Base-by-base conservation (phyloP, 2,329 filamentous ascomycete species). In the Talaromyces sp. region DNA sequence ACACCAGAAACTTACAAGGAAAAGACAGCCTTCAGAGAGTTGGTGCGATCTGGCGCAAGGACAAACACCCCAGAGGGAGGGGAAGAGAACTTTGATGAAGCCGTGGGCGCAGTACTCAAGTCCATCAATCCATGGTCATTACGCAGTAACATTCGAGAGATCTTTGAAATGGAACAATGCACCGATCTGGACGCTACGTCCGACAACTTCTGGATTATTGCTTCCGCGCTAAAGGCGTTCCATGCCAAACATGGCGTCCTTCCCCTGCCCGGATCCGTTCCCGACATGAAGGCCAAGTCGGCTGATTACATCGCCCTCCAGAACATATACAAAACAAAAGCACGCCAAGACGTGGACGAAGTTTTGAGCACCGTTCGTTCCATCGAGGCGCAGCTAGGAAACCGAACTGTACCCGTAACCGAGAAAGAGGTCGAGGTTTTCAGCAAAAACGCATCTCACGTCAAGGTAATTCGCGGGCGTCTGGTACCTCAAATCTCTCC, bases 51-150 rank as follows among this genome's bases (percentile, higher is more conserved):
- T 5, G 86, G 84, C 2, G 85, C 89, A 68, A 86, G 92, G 68
- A 90, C 81, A 57, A 80, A 89, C 67, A 96, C 87, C 62, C 75
- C 91, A 0, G 92, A 96, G 73, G 93, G 92, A 53, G 91, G 90
- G 61, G 95, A 99, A 72, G 95, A 99, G 78, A 99, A 99, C 75
- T 99, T 92, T 71, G 92, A 97, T 64, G 95, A 99, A 76, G 96
- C 95, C 4, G 87, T 88, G 53, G 87, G 87, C 14, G 92, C 93
- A 5, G 92, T 98, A 0, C 82, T 98, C 69, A 96, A 96, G 75
- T 90, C 89, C n/a, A 81, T 99, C 34, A 87, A 89, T 51, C 79
- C 82, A 18, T 87, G 89, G 53, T 84, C 84, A 30, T 75, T 96
- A 23, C 87, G 89, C 47, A 85, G 85, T 52, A 85, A 87, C 2